These are phyloP conservation scores for Suillus hirtellus DNA, from an alignment of 768 basidiomycete species.

Conservation along the genomic window DNA sequence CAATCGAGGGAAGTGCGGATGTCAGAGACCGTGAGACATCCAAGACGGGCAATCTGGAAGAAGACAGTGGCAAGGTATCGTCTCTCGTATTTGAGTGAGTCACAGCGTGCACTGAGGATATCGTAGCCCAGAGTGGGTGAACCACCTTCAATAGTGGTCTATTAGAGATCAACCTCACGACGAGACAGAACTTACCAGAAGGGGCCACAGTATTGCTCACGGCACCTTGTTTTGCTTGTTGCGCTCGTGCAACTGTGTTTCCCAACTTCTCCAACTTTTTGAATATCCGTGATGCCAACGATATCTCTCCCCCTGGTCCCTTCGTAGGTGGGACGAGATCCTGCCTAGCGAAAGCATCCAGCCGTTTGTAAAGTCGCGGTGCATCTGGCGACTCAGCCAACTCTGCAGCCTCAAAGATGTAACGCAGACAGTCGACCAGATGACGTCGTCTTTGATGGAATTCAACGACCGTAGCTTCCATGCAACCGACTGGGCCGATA, in stretches of 20 bases:
- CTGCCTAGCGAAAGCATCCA: constrained; percentile 54
- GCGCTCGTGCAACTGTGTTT: constrained; percentile 50
- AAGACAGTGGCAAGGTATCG: constrained; percentile 65
- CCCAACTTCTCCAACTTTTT: constrained; percentile 64
- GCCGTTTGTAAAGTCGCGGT: constrained; percentile 49
- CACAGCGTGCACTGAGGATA: constrained; percentile 64
- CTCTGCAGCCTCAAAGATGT: constrained; percentile 64
- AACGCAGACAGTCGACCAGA: constrained; percentile 68
- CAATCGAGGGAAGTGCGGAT: constrained; percentile 68
- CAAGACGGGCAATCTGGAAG: constrained; percentile 62
- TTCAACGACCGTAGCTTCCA: constrained; percentile 66
- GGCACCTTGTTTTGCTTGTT: constrained; percentile 62
- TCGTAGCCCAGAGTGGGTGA: constrained; percentile 60
- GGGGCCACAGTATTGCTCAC: constrained; percentile 55
- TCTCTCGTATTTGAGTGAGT: constrained; percentile 75
- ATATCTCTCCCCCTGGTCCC: constrained; percentile 37
- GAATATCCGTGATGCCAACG: constrained; percentile 58
- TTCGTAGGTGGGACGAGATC: constrained; percentile 50
- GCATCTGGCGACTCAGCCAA: constrained; percentile 44
- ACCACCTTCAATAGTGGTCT: constrained; percentile 31
- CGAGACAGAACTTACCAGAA: constrained; percentile 53
- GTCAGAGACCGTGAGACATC: constrained; percentile 59
- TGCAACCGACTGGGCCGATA: constrained; percentile 50
- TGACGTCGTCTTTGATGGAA: constrained; percentile 71
- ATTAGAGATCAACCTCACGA: background rate